Evolutionary conservation across 768 basidiomycete genomes (phyloP).

Genomic region (Termitomyces heimii): DNA sequence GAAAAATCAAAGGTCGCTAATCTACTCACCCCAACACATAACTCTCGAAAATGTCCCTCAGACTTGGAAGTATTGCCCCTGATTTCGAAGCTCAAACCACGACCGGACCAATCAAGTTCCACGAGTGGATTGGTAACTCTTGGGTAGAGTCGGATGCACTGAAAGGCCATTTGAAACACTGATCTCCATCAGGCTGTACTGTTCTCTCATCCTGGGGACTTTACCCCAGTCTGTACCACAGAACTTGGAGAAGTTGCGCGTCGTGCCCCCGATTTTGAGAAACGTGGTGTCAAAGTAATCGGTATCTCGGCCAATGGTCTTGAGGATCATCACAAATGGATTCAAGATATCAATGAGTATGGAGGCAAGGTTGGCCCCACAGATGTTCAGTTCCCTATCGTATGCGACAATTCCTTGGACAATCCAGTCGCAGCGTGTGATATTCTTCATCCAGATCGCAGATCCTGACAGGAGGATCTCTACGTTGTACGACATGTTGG

Average conservation of each 20-base stretch:
- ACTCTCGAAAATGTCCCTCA: constrained; percentile 42
- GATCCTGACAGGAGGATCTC: constrained; percentile 85
- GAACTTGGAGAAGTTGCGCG: constrained; percentile 96
- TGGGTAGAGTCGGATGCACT: constrained; percentile 54
- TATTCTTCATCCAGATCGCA: constrained; percentile 61
- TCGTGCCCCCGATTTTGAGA: constrained; percentile 75
- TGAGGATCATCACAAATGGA: constrained; percentile 81
- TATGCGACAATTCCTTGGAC: constrained; percentile 24
- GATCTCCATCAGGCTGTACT: constrained; percentile 56
- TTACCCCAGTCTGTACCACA: constrained; percentile 94
- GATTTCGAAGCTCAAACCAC: constrained; percentile 93
- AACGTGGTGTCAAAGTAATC: constrained; percentile 89
- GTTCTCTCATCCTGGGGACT: constrained; percentile 94
- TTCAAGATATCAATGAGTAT: constrained; percentile 79
- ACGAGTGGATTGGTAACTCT: constrained; percentile 84
- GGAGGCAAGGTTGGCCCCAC: constrained; percentile 69
- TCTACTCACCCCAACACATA: background rate
- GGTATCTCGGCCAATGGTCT: constrained; percentile 91
- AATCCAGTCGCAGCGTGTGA: background rate
- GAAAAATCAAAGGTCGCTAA: background rate
- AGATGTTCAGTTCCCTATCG: constrained; percentile 88
- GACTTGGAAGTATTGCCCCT: constrained; percentile 85
- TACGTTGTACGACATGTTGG: constrained; percentile 91
- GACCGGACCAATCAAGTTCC: constrained; percentile 81
- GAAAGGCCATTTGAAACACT: background rate